Conservation (phyloP, 1,139 yeast species). For the Schizosaccharomyces versatilis region DNA sequence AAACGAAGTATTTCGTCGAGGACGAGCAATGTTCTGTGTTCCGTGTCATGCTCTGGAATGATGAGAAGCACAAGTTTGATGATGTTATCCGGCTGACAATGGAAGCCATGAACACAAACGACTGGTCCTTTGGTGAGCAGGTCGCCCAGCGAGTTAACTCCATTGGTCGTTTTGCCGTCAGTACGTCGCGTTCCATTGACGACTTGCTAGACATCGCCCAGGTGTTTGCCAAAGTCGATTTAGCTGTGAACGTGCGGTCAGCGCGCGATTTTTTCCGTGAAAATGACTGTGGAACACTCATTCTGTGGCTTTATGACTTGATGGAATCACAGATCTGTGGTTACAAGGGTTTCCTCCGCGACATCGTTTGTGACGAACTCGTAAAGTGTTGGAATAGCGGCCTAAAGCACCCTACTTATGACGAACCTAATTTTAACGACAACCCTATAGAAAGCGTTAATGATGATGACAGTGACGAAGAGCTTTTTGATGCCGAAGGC, state of each 20-base stretch:
- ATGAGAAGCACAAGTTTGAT: slow-evolving; percentile 49
- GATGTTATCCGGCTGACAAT: slow-evolving; percentile 52
- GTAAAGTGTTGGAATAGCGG: slow-evolving; percentile 32
- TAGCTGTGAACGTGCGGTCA: slow-evolving; percentile 44
- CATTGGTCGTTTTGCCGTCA: slow-evolving; percentile 48
- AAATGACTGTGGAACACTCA: slow-evolving; percentile 55
- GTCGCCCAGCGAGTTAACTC: slow-evolving; percentile 41
- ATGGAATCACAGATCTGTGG: slow-evolving; percentile 35
- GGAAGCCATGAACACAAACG: slow-evolving; percentile 39
- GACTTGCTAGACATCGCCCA: slow-evolving; percentile 33
- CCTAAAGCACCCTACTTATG: slow-evolving; percentile 5
- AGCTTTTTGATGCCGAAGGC: slow-evolving; percentile 14
- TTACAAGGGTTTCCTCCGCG: slow-evolving; percentile 28
- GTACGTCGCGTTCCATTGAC: slow-evolving; percentile 31
- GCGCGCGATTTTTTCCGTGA: slow-evolving; percentile 55
- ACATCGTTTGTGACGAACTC: slow-evolving; percentile 34
- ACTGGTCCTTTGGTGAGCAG: slow-evolving; percentile 52
- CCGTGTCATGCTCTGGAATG: slow-evolving; percentile 18
- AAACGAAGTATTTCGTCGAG: background rate
- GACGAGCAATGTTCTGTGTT: background rate
- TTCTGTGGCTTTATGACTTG: slow-evolving; percentile 42
- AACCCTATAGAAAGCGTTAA: slow-evolving; percentile 2
- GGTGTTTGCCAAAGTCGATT: slow-evolving; percentile 35
- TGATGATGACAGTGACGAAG: slow-evolving; percentile 17
- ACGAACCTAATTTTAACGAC: background rate